Base-by-base conservation (phyloP, 305 asterid genomes). In the Solanum aculeatissimum region DNA sequence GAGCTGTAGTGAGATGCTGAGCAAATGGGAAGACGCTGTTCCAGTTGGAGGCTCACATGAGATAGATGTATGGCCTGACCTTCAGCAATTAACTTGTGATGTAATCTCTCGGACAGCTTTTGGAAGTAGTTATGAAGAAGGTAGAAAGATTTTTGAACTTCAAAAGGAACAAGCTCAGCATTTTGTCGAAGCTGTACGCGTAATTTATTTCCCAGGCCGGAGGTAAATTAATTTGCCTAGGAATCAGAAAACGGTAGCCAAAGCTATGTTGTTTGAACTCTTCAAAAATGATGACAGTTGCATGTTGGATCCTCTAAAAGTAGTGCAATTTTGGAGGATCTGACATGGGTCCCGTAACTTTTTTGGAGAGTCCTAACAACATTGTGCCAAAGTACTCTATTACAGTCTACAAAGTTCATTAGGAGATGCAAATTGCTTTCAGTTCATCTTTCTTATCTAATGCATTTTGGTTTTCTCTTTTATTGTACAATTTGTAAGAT, bases 81-180 rank as follows among this genome's bases (percentile, higher is more conserved):
- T 94, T 80, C 85, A 88, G 68, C 81, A 87, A 54, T 27, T 94
- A 80, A 87, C 92, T 1, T 19, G 92, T 25, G 94, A 93, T 80
- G 98, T 93, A 0, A 94, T 94, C 81, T 92, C 96, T 2, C 90
- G 95, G 10, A 88, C 94, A 35, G 95, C 98, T 4, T 93, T 94
- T 87, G 94, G 95, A 2, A 92, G 90, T 82, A 91, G 83, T 88
- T 92, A 88, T 45, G 91, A 91, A 53, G 90, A 94, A 89, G 98
- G 97, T 7, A 86, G 87, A 38, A 93, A 66, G 86, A 89, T 94
- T 83, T 90, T 94, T 83, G 90, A 90, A 71, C 93, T 93, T 63
- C 97, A 93, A 68, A 84, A 45, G 11, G 93, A 93, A 25, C 91
- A 85, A 40, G 74, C 66, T 6, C 66, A 69, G 29, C 90, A 57